Evolutionary conservation across 2,329 filamentous ascomycete species (phyloP).

Genomic region (Ophiostoma perfectum): DNA sequence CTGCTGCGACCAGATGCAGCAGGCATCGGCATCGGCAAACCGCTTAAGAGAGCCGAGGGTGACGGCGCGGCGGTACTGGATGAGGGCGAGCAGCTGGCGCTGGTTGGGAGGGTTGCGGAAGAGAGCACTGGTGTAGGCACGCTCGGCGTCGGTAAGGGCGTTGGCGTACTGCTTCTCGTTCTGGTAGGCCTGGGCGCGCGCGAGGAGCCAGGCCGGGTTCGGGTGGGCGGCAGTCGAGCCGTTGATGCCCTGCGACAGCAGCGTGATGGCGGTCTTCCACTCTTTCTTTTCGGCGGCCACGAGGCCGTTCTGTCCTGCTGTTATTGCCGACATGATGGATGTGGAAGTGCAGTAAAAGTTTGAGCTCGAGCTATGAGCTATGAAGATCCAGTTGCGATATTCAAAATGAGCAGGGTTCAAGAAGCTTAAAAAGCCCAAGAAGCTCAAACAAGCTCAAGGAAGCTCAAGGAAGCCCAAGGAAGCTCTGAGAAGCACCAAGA

Average conservation of each 20-base stretch:
- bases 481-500: too few species aligned
- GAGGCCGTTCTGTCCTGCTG: constrained; percentile 56
- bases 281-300: constrained; percentile 57
- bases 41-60: constrained; percentile 63
- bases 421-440: neutral
- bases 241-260: constrained; percentile 63
- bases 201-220: constrained; percentile 67
- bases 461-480: neutral
- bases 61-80: constrained; percentile 74
- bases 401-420: neutral
- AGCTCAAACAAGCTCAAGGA: neutral
- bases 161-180: constrained; percentile 51
- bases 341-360: neutral
- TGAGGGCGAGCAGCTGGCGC: constrained; percentile 69
- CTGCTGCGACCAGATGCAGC: constrained; percentile 56
- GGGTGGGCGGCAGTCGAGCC: constrained; percentile 49
- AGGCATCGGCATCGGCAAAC: constrained; percentile 68
- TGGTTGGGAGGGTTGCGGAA: constrained; percentile 56
- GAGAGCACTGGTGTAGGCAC: constrained; percentile 55
- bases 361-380: too few species aligned
- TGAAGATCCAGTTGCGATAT: too few species aligned
- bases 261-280: constrained; percentile 61
- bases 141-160: constrained; percentile 65
- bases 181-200: constrained; percentile 73
- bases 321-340: constrained; percentile 43